phyloP scores from a whole-genome alignment of 2,329 filamentous ascomycete species.

The Fusarium sp. region DNA sequence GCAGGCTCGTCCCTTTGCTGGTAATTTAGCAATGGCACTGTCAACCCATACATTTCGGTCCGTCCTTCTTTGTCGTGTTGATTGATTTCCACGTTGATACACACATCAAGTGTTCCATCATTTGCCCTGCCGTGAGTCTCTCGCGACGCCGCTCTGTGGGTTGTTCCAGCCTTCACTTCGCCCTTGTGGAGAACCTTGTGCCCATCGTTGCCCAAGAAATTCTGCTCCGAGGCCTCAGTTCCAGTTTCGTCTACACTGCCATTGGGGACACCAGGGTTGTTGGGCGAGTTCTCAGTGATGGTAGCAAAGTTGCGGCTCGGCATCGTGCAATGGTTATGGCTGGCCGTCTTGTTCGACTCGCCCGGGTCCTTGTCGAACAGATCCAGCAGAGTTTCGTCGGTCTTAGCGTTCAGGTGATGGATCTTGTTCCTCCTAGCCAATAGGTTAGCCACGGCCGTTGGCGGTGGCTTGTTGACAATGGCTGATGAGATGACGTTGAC shows the following conservation, averaged over 20 bases:
- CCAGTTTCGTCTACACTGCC: constrained; percentile 40
- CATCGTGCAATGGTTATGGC: constrained; percentile 87
- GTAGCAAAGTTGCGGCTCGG: constrained; percentile 93
- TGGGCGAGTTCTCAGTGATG: constrained; percentile 85
- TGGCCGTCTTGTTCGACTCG: constrained; percentile 75
- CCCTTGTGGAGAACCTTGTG: constrained; percentile 79
- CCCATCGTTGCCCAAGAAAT: constrained; percentile 66
- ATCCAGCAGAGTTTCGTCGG: constrained; percentile 93
- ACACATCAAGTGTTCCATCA: constrained; percentile 79
- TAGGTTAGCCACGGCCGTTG: constrained; percentile 87
- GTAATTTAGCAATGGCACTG: constrained; percentile 77
- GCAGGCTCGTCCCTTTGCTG: constrained; percentile 41
- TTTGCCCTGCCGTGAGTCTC: constrained; percentile 65
- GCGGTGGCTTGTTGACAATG: constrained; percentile 94
- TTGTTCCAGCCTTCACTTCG: constrained; percentile 81
- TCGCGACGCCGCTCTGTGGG: constrained; percentile 75
- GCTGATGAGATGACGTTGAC: constrained; percentile 93
- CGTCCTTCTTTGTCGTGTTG: constrained; percentile 83
- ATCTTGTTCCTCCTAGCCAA: constrained; percentile 90
- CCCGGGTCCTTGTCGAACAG: constrained; percentile 93
- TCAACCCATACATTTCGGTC: constrained; percentile 85
- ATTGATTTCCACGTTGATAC: constrained; percentile 87
- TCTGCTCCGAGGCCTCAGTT: constrained; percentile 31
- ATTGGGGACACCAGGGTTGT: constrained; percentile 51
- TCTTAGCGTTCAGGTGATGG: constrained; percentile 75